Percentiles rank a stretch among this genome's conserved stretches.
Conservation (phyloP, 208 protist species). For the Balamuthia mandrillaris region DNA sequence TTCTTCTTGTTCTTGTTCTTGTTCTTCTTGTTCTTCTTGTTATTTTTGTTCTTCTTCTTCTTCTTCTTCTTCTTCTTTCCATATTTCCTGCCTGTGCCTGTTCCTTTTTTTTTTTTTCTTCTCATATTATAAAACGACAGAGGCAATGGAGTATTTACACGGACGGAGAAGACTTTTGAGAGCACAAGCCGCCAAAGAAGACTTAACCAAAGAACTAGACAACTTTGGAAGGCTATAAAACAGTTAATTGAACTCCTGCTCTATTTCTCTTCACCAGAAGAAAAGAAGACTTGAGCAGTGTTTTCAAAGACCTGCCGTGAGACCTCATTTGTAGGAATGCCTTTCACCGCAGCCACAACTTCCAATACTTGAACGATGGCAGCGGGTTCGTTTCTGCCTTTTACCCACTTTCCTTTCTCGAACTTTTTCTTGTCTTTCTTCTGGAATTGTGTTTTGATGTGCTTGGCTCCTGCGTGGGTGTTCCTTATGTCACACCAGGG, state of each 20-base stretch:
- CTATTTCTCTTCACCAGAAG: too few relatives aligned
- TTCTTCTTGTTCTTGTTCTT: background rate
- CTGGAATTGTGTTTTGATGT: background rate
- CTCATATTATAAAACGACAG: too few relatives aligned
- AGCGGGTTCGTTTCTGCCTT: slow-evolving; percentile 84
- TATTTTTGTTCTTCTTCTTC: background rate
- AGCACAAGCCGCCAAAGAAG: too few relatives aligned
- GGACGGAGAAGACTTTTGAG: slow-evolving; percentile 5
- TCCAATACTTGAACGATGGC: slow-evolving; percentile 30
- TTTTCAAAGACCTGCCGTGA: too few relatives aligned
- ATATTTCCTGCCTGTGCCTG: background rate
- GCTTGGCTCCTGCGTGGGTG: slow-evolving; percentile 71
- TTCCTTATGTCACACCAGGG: slow-evolving; percentile 88
- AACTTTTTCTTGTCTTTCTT: slow-evolving; percentile 71
- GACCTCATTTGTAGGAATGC: too few relatives aligned
- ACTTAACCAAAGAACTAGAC: too few relatives aligned
- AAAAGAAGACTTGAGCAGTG: too few relatives aligned
- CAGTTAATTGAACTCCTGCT: too few relatives aligned
- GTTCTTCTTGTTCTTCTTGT: background rate
- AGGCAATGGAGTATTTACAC: slow-evolving; percentile 33
- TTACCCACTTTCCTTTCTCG: slow-evolving; percentile 69
- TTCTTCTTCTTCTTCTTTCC: background rate
- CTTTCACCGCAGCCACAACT: background rate
- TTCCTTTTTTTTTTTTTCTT: background rate
- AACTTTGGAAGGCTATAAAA: too few relatives aligned